A percentile compares a stretch with the other conserved stretches of the same genome.
phyloP scores from a whole-genome alignment of 2,329 filamentous ascomycete genomes.

The Raffaelea arxii region DNA sequence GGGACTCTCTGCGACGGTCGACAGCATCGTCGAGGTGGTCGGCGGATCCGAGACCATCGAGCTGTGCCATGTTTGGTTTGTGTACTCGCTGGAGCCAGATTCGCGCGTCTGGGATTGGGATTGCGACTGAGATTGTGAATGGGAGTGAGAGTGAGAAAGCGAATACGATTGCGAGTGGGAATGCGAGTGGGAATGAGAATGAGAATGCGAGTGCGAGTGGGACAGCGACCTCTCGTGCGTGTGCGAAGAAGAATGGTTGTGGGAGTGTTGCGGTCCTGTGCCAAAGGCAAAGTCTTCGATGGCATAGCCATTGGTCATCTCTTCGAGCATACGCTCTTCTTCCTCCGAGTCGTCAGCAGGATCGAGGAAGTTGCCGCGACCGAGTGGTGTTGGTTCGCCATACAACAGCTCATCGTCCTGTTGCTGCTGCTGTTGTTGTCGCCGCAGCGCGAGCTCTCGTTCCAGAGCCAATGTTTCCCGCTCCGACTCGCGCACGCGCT shows the following conservation, averaged over 20 bases:
- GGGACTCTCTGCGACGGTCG: slow-evolving; percentile 59
- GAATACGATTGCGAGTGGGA: too few relatives aligned
- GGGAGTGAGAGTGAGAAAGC: too few relatives aligned
- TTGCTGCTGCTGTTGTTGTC: slow-evolving; percentile 28
- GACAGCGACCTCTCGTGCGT: too few relatives aligned
- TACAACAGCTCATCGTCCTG: slow-evolving; percentile 19
- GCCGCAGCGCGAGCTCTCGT: slow-evolving; percentile 42
- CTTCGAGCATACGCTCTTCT: slow-evolving; percentile 71
- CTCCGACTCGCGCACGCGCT: slow-evolving; percentile 65
- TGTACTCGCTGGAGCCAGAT: slow-evolving; percentile 72
- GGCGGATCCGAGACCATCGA: slow-evolving; percentile 61
- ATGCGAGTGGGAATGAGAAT: too few relatives aligned
- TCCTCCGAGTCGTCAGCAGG: slow-evolving; percentile 54
- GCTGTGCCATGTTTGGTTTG: slow-evolving; percentile 72
- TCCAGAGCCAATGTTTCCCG: slow-evolving; percentile 56
- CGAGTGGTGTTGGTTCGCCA: slow-evolving; percentile 24
- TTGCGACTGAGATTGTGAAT: too few relatives aligned
- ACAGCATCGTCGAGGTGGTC: slow-evolving; percentile 56
- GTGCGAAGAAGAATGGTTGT: too few relatives aligned
- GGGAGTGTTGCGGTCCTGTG: slow-evolving; percentile 42
- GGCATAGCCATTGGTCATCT: slow-evolving; percentile 75
- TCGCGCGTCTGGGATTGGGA: slow-evolving; percentile 49
- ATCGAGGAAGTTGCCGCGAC: slow-evolving; percentile 48
- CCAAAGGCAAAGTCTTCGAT: slow-evolving; percentile 77
- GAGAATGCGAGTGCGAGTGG: too few relatives aligned